Evolutionary conservation across 2,329 filamentous ascomycete genomes (phyloP).

Genomic region (Monilinia polystroma): DNA sequence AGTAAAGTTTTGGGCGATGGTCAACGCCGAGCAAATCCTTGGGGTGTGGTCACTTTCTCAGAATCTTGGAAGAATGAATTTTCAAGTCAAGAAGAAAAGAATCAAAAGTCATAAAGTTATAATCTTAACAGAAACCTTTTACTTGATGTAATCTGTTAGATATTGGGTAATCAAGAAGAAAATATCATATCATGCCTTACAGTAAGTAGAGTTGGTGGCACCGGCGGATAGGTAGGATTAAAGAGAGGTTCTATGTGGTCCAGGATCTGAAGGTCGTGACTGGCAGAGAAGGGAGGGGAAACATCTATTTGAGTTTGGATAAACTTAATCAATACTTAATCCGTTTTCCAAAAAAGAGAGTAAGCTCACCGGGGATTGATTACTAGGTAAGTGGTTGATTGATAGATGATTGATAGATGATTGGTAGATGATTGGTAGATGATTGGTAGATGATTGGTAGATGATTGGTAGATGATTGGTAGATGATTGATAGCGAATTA

Average conservation of each 20-base stretch:
- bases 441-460: too few species aligned
- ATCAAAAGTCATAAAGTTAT: background rate
- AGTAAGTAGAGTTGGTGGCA: background rate
- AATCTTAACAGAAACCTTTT: background rate
- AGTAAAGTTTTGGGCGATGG: constrained; percentile 10
- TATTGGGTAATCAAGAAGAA: background rate
- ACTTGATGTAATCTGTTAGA: background rate
- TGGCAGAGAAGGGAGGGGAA: background rate
- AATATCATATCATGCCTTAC: background rate
- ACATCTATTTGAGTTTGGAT: background rate
- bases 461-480: too few species aligned
- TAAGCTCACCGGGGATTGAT: background rate
- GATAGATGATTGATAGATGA: too few species aligned
- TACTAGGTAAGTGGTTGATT: too few species aligned
- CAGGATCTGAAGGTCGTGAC: background rate
- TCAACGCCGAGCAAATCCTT: constrained; percentile 12
- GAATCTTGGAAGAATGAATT: background rate
- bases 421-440: too few species aligned
- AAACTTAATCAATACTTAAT: background rate
- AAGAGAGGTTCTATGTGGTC: background rate
- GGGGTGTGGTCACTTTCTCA: background rate
- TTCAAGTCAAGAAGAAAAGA: background rate
- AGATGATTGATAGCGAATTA: too few species aligned
- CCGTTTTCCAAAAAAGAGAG: background rate
- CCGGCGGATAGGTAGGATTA: background rate